Base-by-base conservation (phyloP, 305 asterid genomes). In the Plantago rigida region DNA sequence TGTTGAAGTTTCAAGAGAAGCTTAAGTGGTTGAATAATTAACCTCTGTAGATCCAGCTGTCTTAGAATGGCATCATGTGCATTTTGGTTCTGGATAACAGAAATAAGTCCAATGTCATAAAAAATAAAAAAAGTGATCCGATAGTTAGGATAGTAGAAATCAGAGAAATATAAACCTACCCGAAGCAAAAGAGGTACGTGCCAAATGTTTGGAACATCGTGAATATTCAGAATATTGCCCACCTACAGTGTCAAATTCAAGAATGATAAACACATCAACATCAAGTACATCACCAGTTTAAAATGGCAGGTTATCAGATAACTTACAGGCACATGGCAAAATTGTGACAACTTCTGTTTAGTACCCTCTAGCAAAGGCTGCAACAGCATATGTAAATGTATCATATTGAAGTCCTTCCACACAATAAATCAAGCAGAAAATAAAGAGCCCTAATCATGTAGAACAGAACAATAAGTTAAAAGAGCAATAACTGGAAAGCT, bases 121-220 rank as follows among this genome's bases (percentile, higher is more conserved):
- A 15, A 49, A 24, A 61, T 3, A 63, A 13, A 39, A 22, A 22
- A 22, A 3, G 2, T 36, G 10, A 36, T 36, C 44, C 1, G 0
- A 36, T 1, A 36, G 10, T 7, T 36, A 36, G 10, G 44, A 1
- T 36, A 8, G 42, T 59, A 34, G 55, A 1, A 50, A 1, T 31
- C 36, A 57, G 19, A 51, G 14, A 49, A 52, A 51, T 51, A 70
- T 66, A 49, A 41, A 79, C 94, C 59, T 65, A 87, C 97, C 90
- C 81, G 86, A 63, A 90, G 91, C 78, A 87, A 71, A 51, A 87
- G 93, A 69, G 95, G 94, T 62, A 83, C 60, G 68, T 83, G 94
- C 97, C 97, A 89, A 63, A 89, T 89, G 73, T 89, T 87, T 45
- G 97, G 97, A 71, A 89, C 97, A 45, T 87, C 94, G 8, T 89